phyloP scores from a whole-genome alignment of 371 early-diverging fungal species.

The Mucor sp. region DNA sequence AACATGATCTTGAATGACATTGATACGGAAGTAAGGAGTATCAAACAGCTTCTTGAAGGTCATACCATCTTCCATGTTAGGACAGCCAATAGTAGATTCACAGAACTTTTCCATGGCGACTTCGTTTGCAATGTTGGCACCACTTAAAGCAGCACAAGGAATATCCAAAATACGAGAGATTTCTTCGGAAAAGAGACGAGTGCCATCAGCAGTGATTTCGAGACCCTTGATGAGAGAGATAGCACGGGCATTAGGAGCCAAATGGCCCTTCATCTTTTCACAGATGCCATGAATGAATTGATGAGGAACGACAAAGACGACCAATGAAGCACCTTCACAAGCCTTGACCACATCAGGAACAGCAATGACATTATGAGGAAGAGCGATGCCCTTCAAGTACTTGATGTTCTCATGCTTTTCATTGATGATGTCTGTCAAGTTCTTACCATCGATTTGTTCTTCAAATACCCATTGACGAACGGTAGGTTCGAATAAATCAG shows the following conservation, averaged over 20 bases:
- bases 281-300: slow-evolving; percentile 90
- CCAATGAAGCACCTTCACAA: slow-evolving; percentile 79
- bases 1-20: slow-evolving; percentile 80
- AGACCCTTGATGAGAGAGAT: slow-evolving; percentile 96
- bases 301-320: slow-evolving; percentile 97
- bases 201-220: slow-evolving; percentile 69
- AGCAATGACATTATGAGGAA: slow-evolving; percentile 78
- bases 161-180: slow-evolving; percentile 72
- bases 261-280: slow-evolving; percentile 67
- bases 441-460: slow-evolving; percentile 80
- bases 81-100: slow-evolving; percentile 91
- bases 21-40: slow-evolving; percentile 78
- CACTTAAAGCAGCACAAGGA: slow-evolving; percentile 87
- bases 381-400: slow-evolving; percentile 85
- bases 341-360: slow-evolving; percentile 79
- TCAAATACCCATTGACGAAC: slow-evolving; percentile 96
- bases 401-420: slow-evolving; percentile 92
- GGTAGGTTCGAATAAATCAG: slow-evolving; percentile 69
- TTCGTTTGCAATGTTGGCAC: slow-evolving; percentile 95
- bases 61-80: slow-evolving; percentile 67
- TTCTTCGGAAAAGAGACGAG: slow-evolving; percentile 84
- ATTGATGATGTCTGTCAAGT: slow-evolving; percentile 95
- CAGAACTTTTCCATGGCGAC: slow-evolving; percentile 90
- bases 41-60: slow-evolving; percentile 62
- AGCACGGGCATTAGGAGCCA: slow-evolving; percentile 45